These are phyloP conservation scores for Hepatocystis sp. DNA, from an alignment of 169 alveolate species.

Conservation along the genomic window DNA sequence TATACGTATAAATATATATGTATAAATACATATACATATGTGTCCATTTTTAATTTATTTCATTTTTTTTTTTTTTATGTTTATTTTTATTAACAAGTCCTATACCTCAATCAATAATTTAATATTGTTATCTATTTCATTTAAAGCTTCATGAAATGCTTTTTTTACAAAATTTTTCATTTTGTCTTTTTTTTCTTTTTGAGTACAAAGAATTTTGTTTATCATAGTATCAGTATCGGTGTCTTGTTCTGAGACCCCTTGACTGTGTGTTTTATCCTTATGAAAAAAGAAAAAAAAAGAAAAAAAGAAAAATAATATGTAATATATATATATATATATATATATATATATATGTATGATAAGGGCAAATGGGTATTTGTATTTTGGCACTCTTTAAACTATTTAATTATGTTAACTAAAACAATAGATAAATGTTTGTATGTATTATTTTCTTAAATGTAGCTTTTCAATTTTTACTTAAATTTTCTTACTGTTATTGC, in stretches of 20 bases:
- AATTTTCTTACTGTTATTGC: background rate
- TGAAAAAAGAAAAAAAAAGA: background rate
- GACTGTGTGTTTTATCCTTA: conserved; percentile 6
- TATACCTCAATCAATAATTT: conserved; percentile 58
- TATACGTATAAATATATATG: no score
- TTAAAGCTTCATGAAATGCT: conserved; percentile 30
- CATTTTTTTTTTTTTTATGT: background rate
- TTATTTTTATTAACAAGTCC: background rate
- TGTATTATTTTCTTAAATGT: no score
- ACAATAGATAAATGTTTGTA: no score
- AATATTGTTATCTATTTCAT: conserved; percentile 44
- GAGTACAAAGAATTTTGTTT: conserved; percentile 56
- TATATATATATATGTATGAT: no score
- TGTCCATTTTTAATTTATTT: background rate
- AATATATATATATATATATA: background rate
- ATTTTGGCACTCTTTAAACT: no score
- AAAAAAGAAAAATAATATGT: background rate
- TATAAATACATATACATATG: no score
- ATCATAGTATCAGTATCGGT: conserved; percentile 65
- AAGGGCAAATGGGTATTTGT: no score
- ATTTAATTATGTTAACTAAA: no score
- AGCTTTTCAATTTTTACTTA: no score
- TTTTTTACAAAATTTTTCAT: conserved; percentile 33
- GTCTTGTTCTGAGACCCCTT: conserved; percentile 18
- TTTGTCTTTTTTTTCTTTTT: conserved; percentile 64